Base-by-base conservation (phyloP, 177 flowering plant genomes). In the Tripterygium wilfordii region DNA sequence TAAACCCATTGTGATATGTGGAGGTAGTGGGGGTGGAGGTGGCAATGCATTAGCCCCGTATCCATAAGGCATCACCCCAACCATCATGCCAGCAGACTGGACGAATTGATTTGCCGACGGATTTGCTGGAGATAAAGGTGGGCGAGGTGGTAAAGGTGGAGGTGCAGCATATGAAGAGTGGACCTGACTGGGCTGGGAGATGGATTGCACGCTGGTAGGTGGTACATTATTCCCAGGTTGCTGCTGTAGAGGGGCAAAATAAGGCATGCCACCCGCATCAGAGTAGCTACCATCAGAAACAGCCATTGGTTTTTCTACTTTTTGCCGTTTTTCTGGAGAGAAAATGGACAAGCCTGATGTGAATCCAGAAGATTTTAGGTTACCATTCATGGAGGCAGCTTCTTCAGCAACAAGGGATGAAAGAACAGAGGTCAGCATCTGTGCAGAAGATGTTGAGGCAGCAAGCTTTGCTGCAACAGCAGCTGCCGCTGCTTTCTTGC, bases 401-500 rank as follows among this genome's bases (percentile, higher is more conserved):
- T 87, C 94, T 71, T 90, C 91, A 1, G 97, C 91, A 47, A 65
- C 88, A 18, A 87, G 74, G 25, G 90, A 84, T 27, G 94, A 87
- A 31, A 89, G 81, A 29, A 84, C 77, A 12, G 88, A 77, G 10
- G 83, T 62, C 31, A 89, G 80, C 87, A 89, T 87, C 64, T 82
- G 91, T 0, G 91, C 94, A 2, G 96, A 87, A 19, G 96, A 82
- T 48, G 96, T 63, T 17, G 96, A 87, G 25, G 97, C 88, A 31
- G 96, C 66, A 45, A 89, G 85, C 63, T 76, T 87, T 53, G 97
- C 97, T 35, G 83, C 94, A 48, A 89, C 76, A 49, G 88, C 88
- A 38, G 96, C 97, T 3, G 88, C 95, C 8, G 85, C 77, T 5
- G 88, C 77, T 68, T 69, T 82, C 62, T 79, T 89, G 61, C 66